phyloP scores from a whole-genome alignment of 148 eudicot genomes.

The Tetragonia tetragonoides region DNA sequence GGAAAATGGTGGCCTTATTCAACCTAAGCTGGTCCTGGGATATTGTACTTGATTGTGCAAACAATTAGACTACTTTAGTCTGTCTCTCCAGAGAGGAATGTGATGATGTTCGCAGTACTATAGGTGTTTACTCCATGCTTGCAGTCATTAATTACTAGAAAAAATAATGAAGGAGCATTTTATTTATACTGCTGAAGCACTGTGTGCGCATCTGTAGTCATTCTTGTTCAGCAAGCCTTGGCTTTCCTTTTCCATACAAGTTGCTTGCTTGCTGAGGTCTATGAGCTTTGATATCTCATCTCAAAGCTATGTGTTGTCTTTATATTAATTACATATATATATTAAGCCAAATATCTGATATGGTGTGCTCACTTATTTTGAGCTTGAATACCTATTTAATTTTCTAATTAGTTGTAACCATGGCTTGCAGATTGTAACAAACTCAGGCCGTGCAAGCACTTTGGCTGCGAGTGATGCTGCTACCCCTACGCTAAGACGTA shows the following conservation, averaged over 20 bases:
- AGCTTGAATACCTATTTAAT: neutral
- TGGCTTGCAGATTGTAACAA: constrained; percentile 72
- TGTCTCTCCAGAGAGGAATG: neutral
- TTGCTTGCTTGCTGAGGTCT: neutral
- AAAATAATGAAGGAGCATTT: neutral
- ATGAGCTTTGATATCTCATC: neutral
- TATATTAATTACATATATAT: neutral
- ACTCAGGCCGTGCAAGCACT: constrained; percentile 96
- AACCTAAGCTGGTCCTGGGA: neutral
- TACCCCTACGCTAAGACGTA: constrained; percentile 87
- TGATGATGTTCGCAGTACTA: neutral
- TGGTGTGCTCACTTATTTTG: neutral
- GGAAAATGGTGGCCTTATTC: neutral
- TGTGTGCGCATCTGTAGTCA: neutral
- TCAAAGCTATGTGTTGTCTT: neutral
- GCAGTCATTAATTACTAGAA: neutral
- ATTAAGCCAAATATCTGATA: neutral
- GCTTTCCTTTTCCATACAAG: neutral
- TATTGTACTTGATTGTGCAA: neutral
- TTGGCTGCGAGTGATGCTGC: constrained; percentile 98
- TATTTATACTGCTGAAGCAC: neutral
- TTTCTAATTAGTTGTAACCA: neutral
- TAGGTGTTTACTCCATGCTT: constrained; percentile 2
- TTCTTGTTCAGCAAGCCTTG: neutral
- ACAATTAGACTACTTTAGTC: neutral